A percentile compares a stretch with the other conserved stretches of the same genome.
phyloP scores from a whole-genome alignment of 2,329 filamentous ascomycete species.

The Cladosporium sp. region DNA sequence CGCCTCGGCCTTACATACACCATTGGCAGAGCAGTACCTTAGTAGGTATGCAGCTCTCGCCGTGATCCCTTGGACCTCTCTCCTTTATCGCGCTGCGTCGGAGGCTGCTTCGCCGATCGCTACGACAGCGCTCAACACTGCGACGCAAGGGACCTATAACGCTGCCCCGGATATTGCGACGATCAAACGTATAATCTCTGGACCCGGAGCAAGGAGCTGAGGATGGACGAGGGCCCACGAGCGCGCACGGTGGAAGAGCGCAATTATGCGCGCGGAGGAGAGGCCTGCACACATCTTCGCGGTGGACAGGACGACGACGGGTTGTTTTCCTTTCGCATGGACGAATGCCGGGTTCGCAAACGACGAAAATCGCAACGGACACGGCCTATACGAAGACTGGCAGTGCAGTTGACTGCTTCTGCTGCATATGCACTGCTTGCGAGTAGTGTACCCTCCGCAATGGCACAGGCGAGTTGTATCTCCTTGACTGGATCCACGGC shows the following conservation, averaged over 20 bases:
- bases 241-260: slow-evolving; percentile 6
- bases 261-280: not conserved
- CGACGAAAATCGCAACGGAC: slow-evolving; percentile 3
- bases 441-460: slow-evolving; percentile 21
- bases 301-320: not conserved
- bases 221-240: slow-evolving; percentile 6
- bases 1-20: not conserved
- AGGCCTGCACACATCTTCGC: not conserved
- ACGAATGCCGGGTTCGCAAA: slow-evolving; percentile 4
- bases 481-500: slow-evolving; percentile 65
- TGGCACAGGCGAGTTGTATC: slow-evolving; percentile 53
- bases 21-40: not conserved
- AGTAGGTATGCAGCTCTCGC: not conserved
- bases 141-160: slow-evolving; percentile 12
- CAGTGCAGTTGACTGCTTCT: slow-evolving; percentile 13
- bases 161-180: slow-evolving; percentile 2
- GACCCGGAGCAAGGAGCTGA: slow-evolving; percentile 1
- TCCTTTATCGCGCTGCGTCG: not conserved
- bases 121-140: not conserved
- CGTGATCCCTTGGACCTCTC: no score
- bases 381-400: not conserved
- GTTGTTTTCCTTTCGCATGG: slow-evolving; percentile 2
- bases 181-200: slow-evolving; percentile 7
- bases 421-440: slow-evolving; percentile 20
- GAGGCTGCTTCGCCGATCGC: not conserved